Evolutionary conservation across 352 stramenopile species (phyloP).

Genomic region (Globisporangium parvum): DNA sequence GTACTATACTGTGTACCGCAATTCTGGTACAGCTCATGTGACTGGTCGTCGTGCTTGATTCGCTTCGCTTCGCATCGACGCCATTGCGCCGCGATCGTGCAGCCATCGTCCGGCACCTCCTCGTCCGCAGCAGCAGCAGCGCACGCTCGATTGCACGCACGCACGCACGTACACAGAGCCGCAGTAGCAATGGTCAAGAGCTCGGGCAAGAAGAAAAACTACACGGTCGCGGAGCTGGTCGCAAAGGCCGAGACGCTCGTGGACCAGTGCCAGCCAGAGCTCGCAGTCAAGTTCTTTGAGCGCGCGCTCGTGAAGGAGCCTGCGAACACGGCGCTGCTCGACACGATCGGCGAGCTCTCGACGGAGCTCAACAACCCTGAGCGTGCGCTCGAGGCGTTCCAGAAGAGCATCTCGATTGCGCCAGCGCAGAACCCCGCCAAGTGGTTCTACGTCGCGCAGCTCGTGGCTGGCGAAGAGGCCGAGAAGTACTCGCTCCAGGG

Average conservation of each 20-base stretch:
- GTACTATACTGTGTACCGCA: too few species aligned
- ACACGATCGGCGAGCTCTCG: slow-evolving; percentile 73
- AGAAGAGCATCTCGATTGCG: slow-evolving; percentile 58
- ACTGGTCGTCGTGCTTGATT: too few species aligned
- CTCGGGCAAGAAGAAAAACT: slow-evolving; percentile 25
- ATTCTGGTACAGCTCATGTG: too few species aligned
- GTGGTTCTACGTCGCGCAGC: slow-evolving; percentile 83
- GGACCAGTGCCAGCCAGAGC: slow-evolving; percentile 79
- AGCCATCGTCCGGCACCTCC: not conserved
- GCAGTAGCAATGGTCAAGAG: slow-evolving; percentile 24
- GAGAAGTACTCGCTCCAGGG: slow-evolving; percentile 64
- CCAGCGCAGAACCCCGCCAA: slow-evolving; percentile 74
- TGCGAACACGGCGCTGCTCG: slow-evolving; percentile 59
- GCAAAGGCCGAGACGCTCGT: slow-evolving; percentile 80
- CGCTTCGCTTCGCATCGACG: too few species aligned
- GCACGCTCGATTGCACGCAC: not conserved
- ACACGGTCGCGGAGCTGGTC: slow-evolving; percentile 64
- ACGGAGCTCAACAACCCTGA: slow-evolving; percentile 81
- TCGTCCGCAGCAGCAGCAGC: slow-evolving; percentile 1
- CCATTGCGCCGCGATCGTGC: not conserved
- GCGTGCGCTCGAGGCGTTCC: slow-evolving; percentile 64
- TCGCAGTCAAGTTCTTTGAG: slow-evolving; percentile 83
- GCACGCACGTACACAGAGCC: not conserved
- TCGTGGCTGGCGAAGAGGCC: slow-evolving; percentile 67
- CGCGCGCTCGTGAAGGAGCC: slow-evolving; percentile 69